phyloP scores from a whole-genome alignment of 495 filamentous ascomycete species.

The Talaromyces stipitatus region DNA sequence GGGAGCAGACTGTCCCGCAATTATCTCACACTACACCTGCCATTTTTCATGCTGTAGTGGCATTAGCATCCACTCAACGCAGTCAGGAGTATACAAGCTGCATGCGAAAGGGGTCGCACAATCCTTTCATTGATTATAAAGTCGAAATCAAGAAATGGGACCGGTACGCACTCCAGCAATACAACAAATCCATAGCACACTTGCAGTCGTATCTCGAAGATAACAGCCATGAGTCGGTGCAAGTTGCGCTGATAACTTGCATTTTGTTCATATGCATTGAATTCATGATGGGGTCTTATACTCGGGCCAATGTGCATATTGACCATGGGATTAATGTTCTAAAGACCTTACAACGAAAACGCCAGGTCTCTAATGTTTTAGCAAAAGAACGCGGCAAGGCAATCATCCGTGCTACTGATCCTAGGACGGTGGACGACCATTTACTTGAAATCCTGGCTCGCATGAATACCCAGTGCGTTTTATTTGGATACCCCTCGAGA shows the following conservation, averaged over 20 bases:
- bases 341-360: neutral
- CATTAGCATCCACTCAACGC: slow-evolving; percentile 6
- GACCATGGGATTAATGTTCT: slow-evolving; percentile 22
- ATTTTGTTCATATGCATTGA: slow-evolving; percentile 12
- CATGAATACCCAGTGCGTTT: neutral
- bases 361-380: neutral
- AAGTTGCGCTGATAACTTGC: slow-evolving; percentile 6
- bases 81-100: neutral
- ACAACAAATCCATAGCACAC: slow-evolving; percentile 9
- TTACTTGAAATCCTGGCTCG: slow-evolving; percentile 1
- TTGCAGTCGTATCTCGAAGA: neutral
- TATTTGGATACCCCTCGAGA: slow-evolving; percentile 3
- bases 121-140: slow-evolving; percentile 12
- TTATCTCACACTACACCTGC: slow-evolving; percentile 5
- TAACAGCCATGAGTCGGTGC: neutral
- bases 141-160: slow-evolving; percentile 17
- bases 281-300: slow-evolving; percentile 17
- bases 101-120: neutral
- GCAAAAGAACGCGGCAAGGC: neutral
- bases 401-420: neutral
- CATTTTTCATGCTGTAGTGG: slow-evolving; percentile 6
- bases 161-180: slow-evolving; percentile 7
- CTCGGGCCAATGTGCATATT: slow-evolving; percentile 36
- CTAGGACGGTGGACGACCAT: neutral
- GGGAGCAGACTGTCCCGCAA: slow-evolving; percentile 9